phyloP scores from a whole-genome alignment of 768 basidiomycete genomes.

The Mycena filopes region DNA sequence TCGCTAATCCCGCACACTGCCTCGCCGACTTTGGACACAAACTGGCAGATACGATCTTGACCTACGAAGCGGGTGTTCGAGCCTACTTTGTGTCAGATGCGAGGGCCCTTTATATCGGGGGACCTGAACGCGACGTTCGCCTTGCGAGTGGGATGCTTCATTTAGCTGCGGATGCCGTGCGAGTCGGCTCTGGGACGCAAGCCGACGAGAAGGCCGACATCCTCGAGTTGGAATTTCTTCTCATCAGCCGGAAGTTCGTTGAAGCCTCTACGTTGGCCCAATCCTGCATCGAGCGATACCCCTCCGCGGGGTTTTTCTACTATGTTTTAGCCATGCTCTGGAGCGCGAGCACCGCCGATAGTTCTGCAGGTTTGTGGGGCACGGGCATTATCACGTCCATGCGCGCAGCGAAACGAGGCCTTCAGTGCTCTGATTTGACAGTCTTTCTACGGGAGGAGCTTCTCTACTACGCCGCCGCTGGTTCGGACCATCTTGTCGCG shows the following conservation, averaged over 20 bases:
- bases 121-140: too few species aligned
- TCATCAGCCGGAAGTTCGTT: neutral
- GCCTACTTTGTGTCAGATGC: neutral
- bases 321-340: conserved; percentile 1
- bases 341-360: neutral
- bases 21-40: neutral
- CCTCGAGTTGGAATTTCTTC: conserved; percentile 8
- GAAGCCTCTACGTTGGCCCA: neutral
- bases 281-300: conserved; percentile 2
- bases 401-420: conserved; percentile 1
- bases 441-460: neutral
- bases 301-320: conserved; percentile 7
- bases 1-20: too few species aligned
- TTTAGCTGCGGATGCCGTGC: neutral
- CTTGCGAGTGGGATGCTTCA: neutral
- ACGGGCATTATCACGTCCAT: neutral
- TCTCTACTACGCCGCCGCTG: neutral
- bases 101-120: neutral
- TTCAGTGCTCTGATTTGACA: conserved; percentile 3
- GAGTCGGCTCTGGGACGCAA: neutral
- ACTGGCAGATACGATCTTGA: neutral
- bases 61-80: neutral
- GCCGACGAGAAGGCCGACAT: neutral
- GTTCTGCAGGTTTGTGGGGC: too few species aligned
- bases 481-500: neutral